Conservation (phyloP, 441 rosid genomes). For the Erodium chrysanthum region DNA sequence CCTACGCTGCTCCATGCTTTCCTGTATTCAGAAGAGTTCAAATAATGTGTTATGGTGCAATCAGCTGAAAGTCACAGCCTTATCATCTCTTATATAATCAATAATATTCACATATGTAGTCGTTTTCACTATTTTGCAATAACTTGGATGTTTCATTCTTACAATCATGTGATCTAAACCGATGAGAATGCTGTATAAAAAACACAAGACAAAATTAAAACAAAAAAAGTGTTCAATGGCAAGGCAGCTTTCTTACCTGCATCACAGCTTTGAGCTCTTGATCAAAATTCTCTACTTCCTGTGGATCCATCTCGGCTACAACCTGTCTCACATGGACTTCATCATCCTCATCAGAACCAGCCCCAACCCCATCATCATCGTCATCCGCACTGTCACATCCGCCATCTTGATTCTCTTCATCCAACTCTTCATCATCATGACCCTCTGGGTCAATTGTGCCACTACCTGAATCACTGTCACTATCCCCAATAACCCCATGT, state of each 20-base stretch:
- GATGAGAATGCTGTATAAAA: background rate
- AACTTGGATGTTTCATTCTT: background rate
- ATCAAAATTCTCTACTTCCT: conserved; percentile 72
- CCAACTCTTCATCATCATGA: conserved; percentile 69
- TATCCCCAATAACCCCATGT: conserved; percentile 51
- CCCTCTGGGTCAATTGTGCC: conserved; percentile 56
- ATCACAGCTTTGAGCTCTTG: conserved; percentile 83
- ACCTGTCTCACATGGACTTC: conserved; percentile 82
- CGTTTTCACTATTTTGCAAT: background rate
- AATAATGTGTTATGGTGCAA: background rate
- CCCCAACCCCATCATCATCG: conserved; percentile 35
- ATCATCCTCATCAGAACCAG: conserved; percentile 85
- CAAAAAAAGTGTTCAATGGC: background rate
- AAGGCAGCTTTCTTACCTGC: conserved; percentile 37
- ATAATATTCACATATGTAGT: background rate
- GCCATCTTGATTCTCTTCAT: conserved; percentile 69
- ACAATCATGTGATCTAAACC: background rate
- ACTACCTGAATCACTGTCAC: conserved; percentile 79
- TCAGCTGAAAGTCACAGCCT: background rate
- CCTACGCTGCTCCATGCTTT: conserved; percentile 96
- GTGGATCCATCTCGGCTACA: conserved; percentile 67
- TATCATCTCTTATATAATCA: background rate
- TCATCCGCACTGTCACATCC: conserved; percentile 71
- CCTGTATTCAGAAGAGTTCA: conserved; percentile 39
- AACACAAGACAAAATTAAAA: background rate